Base-by-base conservation (phyloP, 2,329 filamentous ascomycete species). In the Pezicula carpinea region DNA sequence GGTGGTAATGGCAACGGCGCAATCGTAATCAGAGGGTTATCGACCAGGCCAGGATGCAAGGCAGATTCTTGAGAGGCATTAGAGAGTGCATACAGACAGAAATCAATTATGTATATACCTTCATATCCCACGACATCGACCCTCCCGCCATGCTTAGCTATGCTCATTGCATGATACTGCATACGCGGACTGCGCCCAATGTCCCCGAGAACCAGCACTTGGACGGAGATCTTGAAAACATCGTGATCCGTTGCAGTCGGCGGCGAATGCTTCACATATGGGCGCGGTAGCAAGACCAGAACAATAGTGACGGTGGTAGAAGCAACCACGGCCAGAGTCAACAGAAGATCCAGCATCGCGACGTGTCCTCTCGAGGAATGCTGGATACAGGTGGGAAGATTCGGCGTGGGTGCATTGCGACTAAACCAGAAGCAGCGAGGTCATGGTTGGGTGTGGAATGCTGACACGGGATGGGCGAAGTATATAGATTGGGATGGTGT, bases 81-180 rank as follows among this genome's bases (percentile, higher is more conserved):
- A 51, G 46, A 6, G 8, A 41, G 43, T 29, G 26, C 5, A 10
- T 29, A 5, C 41, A 21, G 19, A 22, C 43, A 35, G 53, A 46
- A 48, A 45, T 47, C 26, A 39, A 29, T 14, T 17, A 6, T 3
- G 21, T 21, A 39, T 13, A 23, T 65, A 91, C 89, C 89, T 64
- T 85, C 75, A 64, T 96, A 97, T 39, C 92, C 93, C 57, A 99
- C 84, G 11, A 99, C 71, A 63, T 92, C 83, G 17, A 96, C 92
- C 29, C 77, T 76, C 6, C 83, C 85, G 19, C 89, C 89, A 61
- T 90, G 83, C 59, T 84, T 87, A 34, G 89, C 89, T 60, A 97
- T 83, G 64, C 92, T 97, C 57, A 96, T 73, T 17, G 92, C 92
- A 76, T 99, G 93, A 60, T 99, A 97, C 64, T 97, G 91, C 92